Conservation (phyloP, 176 grass and related monocot genomes). For the Oryza meridionalis region DNA sequence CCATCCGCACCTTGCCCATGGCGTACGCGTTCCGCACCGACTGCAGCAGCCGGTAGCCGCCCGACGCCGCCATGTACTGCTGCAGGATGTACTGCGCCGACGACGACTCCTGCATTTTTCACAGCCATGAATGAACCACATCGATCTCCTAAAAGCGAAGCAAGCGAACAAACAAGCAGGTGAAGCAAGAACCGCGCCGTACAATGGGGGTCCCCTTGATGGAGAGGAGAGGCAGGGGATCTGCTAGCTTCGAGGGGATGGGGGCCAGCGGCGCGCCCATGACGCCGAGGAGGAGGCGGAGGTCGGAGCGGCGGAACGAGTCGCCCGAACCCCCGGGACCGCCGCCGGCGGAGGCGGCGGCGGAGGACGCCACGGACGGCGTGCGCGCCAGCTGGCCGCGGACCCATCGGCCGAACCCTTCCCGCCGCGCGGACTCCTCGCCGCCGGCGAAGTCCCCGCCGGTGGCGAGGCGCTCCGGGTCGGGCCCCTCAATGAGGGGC, state of each 20-base stretch:
- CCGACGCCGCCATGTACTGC: constrained; percentile 86
- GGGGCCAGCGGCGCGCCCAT: constrained; percentile 93
- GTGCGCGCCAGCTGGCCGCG: constrained; percentile 66
- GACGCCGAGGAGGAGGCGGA: constrained; percentile 83
- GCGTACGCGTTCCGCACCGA: constrained; percentile 81
- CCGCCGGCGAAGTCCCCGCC: constrained; percentile 44
- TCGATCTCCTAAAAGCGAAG: constrained; percentile 27
- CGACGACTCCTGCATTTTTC: constrained; percentile 63
- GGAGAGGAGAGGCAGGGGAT: constrained; percentile 60
- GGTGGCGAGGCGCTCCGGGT: constrained; percentile 52
- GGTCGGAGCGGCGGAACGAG: constrained; percentile 70
- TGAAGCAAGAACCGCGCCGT: constrained; percentile 35
- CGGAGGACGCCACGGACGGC: constrained; percentile 49
- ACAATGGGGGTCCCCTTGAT: constrained; percentile 86
- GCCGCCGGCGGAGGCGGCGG: background rate
- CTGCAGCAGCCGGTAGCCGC: constrained; percentile 63
- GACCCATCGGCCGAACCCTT: constrained; percentile 73
- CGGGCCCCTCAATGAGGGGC: constrained; percentile 81
- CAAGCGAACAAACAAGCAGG: constrained; percentile 18
- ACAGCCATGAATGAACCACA: background rate
- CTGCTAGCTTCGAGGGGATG: constrained; percentile 44
- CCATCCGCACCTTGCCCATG: constrained; percentile 94
- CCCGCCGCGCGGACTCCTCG: constrained; percentile 46
- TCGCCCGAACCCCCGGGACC: constrained; percentile 34
- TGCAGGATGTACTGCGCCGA: constrained; percentile 95